Percentiles rank a stretch among this genome's conserved stretches.
These are phyloP conservation scores for Suillus discolor DNA, from an alignment of 768 basidiomycete species.

Conservation along the genomic window DNA sequence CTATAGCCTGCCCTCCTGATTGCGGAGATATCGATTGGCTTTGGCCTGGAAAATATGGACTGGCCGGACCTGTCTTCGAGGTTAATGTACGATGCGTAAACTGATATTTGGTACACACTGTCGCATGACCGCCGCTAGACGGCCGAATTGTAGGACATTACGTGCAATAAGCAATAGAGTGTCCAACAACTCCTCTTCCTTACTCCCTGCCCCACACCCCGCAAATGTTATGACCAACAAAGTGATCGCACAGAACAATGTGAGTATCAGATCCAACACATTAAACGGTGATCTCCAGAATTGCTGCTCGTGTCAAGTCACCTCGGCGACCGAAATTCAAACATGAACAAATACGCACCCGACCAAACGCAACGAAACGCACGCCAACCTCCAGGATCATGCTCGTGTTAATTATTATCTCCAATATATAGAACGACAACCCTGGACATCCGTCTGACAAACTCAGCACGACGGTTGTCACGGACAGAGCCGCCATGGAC, in stretches of 20 bases:
- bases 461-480: slow-evolving; percentile 84
- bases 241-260: slow-evolving; percentile 87
- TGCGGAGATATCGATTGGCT: slow-evolving; percentile 80
- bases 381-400: slow-evolving; percentile 96
- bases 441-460: slow-evolving; percentile 85
- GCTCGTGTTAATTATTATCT: slow-evolving; percentile 83
- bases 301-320: slow-evolving; percentile 55
- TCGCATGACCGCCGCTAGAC: slow-evolving; percentile 90
- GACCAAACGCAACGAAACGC: slow-evolving; percentile 90
- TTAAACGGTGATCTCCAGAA: slow-evolving; percentile 97
- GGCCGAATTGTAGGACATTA: slow-evolving; percentile 90
- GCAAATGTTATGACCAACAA: slow-evolving; percentile 86
- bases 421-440: slow-evolving; percentile 85
- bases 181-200: slow-evolving; percentile 93
- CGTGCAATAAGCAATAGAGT: slow-evolving; percentile 89
- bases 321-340: not conserved
- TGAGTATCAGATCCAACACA: slow-evolving; percentile 84
- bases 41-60: slow-evolving; percentile 85
- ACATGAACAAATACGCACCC: slow-evolving; percentile 52
- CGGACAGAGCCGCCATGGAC: slow-evolving; percentile 83
- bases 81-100: slow-evolving; percentile 4
- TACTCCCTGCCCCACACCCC: slow-evolving; percentile 80
- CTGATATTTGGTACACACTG: slow-evolving; percentile 58
- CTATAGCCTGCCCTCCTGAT: slow-evolving; percentile 64
- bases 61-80: slow-evolving; percentile 68